Evolutionary conservation across 345 rosid genomes (phyloP).

Genomic region (Draba incana): DNA sequence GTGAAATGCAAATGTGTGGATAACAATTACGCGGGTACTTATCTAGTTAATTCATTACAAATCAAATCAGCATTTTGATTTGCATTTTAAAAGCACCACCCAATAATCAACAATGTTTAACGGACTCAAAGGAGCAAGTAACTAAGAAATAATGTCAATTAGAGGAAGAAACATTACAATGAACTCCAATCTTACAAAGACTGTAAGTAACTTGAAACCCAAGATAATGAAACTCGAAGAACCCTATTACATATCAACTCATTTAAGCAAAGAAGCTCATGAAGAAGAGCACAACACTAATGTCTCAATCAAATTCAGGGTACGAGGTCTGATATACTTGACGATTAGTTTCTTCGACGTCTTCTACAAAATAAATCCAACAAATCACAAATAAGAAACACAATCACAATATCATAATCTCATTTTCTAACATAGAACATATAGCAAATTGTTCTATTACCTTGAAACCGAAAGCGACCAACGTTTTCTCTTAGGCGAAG

Average conservation of each 20-base stretch:
- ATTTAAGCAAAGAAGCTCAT: background rate
- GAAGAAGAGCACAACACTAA: background rate
- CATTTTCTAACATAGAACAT: background rate
- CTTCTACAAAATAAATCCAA: background rate
- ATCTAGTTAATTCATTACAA: background rate
- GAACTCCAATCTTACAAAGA: background rate
- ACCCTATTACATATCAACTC: slow-evolving; percentile 2
- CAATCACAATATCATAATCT: slow-evolving; percentile 13
- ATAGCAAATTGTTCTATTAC: background rate
- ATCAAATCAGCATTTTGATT: background rate
- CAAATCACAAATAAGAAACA: background rate
- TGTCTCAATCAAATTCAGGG: background rate
- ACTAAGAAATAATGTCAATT: background rate
- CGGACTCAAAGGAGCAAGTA: background rate
- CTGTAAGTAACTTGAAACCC: slow-evolving; percentile 18
- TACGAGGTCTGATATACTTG: slow-evolving; percentile 1
- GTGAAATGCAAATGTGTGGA: background rate
- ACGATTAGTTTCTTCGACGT: background rate
- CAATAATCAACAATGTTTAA: background rate
- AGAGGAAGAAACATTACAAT: slow-evolving; percentile 1
- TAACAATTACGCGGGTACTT: background rate
- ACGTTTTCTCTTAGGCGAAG: slow-evolving; percentile 23
- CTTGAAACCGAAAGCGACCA: slow-evolving; percentile 8
- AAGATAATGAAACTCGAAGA: slow-evolving; percentile 9
- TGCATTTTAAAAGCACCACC: background rate